Evolutionary conservation across 192 early-diverging fungal genomes (phyloP), one percentile per base, ranked within the genome.

Genomic region (Ambispora gerdemannii): DNA sequence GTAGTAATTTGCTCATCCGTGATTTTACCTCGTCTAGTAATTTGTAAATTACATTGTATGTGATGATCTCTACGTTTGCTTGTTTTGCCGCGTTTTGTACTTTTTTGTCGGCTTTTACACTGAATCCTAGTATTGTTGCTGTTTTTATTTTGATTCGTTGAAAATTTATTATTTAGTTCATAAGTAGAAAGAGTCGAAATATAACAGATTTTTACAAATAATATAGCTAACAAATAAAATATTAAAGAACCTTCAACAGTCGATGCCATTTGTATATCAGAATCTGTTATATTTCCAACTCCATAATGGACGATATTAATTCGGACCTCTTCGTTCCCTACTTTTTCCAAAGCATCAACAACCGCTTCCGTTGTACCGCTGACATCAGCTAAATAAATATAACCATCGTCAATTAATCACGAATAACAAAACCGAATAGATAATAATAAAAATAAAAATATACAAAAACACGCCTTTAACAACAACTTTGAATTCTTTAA

Each of bases 331-430:
- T 92, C 86, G 25, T 81, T 85, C 0, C 92, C 93, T 6, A 98
- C 69, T n/a, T 86, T 85, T 51, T 84, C 69, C 17, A 98, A 76
- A 3, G 88, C 87, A 62, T 90, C 89, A 0, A 84, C 78, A 0
- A 98, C 83, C 0, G 96, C 95, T 73, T 97, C 96, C 19, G 92
- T 82, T 3, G 94, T 92, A 31, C 96, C 96, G 67, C 92, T 91
- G 2, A 98, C 96, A 75, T 98, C 96, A 64, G 84, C 84, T 88
- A 35, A 30, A 62, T n/a, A 74, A 61, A 47, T 34, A 43, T 49
- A 50, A 13, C 27, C 27, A 28, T 58, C 25, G 25, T 50, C 50
- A 49, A 52, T 50, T 68, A 51, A 11, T 51, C 10, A 22, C n/a
- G n/a, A 65, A 67, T n/a, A 38, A 62, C 32, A 20, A 67, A 62